Base-by-base conservation (phyloP, 2,329 filamentous ascomycete species). In the Aspergillus uvarum region DNA sequence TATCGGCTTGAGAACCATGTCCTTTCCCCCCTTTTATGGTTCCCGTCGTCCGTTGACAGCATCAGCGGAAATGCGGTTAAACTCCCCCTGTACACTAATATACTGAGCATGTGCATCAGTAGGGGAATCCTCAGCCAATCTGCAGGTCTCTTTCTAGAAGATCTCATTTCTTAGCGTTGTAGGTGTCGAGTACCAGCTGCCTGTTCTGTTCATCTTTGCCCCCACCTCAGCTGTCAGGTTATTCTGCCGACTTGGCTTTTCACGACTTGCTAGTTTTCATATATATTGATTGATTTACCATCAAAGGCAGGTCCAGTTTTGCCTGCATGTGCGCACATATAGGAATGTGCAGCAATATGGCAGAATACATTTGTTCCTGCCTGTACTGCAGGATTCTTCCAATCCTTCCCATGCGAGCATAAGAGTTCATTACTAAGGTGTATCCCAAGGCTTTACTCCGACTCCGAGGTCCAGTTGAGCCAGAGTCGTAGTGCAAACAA, bases 1-100 rank as follows among this genome's bases (percentile, higher is more conserved):
- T 19, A 44, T 44, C 12, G 14, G 38, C 38, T 19, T 7, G 1
- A 44, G 38, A 44, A 44, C 12, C 12, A 44, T 7, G 16, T 44
- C 21, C 16, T 8, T 11, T 16, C 32, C 48, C 32, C 32, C 32
- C n/a, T 51, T 22, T 31, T n/a, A 44, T 55, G 42, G n/a, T 7
- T 44, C 51, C 54, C 50, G 42, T 42, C 59, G 47, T 47, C 55
- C 48, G 32, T 54, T 59, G 31, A 42, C 54, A 59, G 24, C 59
- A 61, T 63, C 54, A 52, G 60, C 69, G 70, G 69, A 63, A 62
- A 58, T 71, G 70, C 68, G 68, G 48, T 62, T 61, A 47, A 32
- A 56, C 69, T 72, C 73, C 72, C 72, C 72, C 70, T 70, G 71
- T 54, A 61, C 67, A 67, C 72, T 35, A 16, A 35, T 35, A 12